Percentiles rank a stretch among this genome's conserved stretches.
These are phyloP conservation scores for Aspergillus fumigatus DNA, from an alignment of 2,329 filamentous ascomycete genomes.

Conservation along the genomic window DNA sequence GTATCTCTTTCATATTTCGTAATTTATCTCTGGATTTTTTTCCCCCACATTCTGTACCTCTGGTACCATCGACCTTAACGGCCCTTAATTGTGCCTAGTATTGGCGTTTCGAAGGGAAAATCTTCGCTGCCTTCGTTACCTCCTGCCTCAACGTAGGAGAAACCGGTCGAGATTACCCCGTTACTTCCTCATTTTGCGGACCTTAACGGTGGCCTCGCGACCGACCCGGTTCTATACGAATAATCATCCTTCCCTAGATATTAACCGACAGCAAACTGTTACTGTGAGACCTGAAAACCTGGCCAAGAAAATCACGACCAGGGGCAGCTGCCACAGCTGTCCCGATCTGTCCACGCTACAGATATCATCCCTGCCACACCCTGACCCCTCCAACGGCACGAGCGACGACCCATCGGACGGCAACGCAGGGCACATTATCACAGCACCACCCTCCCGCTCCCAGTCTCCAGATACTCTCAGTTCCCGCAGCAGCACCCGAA, in stretches of 20 bases:
- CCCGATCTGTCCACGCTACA: conserved; percentile 38
- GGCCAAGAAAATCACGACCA: conserved; percentile 36
- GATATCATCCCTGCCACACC: conserved; percentile 24
- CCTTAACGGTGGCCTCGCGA: conserved; percentile 9
- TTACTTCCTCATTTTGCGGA: background rate
- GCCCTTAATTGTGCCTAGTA: background rate
- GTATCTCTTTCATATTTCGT: background rate
- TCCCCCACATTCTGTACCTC: background rate
- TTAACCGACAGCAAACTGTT: conserved; percentile 11
- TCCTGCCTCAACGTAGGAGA: background rate
- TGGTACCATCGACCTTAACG: background rate
- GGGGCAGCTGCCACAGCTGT: conserved; percentile 42
- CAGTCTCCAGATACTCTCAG: conserved; percentile 28
- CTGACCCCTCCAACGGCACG: conserved; percentile 20
- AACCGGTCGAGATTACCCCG: background rate
- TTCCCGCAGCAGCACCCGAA: conserved; percentile 27
- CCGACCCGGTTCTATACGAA: background rate
- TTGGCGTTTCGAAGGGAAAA: background rate
- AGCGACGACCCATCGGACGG: conserved; percentile 21
- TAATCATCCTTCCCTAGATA: background rate
- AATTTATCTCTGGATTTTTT: background rate
- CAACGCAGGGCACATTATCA: conserved; percentile 23
- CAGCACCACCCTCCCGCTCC: conserved; percentile 27
- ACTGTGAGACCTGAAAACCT: conserved; percentile 33
- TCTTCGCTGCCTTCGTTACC: background rate